Evolutionary conservation across 768 basidiomycete genomes (phyloP), one percentile per base, ranked within the genome.

Genomic region (Myochromella boudieri): DNA sequence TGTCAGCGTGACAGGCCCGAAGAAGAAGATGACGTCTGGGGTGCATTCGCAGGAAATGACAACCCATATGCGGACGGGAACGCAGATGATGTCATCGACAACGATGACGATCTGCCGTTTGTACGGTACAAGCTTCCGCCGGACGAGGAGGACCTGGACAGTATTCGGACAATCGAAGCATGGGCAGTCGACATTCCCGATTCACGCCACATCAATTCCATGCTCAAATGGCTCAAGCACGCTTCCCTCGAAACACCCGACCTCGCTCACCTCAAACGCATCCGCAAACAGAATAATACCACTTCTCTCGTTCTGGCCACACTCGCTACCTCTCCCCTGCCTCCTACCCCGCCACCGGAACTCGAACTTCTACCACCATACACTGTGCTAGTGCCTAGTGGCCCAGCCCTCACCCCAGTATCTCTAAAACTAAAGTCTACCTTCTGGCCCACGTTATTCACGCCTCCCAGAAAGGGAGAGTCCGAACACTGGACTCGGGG

Each of bases 371-470:
- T 72, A 0, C 48, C 60, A 25, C 86, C 87, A 1, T 86, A 85
- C 62, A 63, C 68, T 11, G 54, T 81, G 9, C 55, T 68, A 1
- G 88, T 94, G 1, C 93, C 95, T 1, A 64, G 69, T 24, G 72
- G 76, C 11, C 74, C 83, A 9, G 91, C 92, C 0, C 68, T 85
- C 3, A 91, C 90, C 0, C 69, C 69, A 0, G 71, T 73, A 11
- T 87, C 92, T 6, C 70, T 91, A 17, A 61, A 65, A 33, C 61
- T 81, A 26, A 94, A 95, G 66, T 76, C 78, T 29, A 63, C 76
- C 1, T 66, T 90, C n/a, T 98, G 95, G 95, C 95, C 95, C 6
- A 89, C 88, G 9, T 67, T 82, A 11, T 91, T 81, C 55, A 73
- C 82, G 3, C 88, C 88, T 0, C 76, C 77, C 26, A 75, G 82